Base-by-base conservation (phyloP, 768 basidiomycete genomes). In the Suillus luteus region DNA sequence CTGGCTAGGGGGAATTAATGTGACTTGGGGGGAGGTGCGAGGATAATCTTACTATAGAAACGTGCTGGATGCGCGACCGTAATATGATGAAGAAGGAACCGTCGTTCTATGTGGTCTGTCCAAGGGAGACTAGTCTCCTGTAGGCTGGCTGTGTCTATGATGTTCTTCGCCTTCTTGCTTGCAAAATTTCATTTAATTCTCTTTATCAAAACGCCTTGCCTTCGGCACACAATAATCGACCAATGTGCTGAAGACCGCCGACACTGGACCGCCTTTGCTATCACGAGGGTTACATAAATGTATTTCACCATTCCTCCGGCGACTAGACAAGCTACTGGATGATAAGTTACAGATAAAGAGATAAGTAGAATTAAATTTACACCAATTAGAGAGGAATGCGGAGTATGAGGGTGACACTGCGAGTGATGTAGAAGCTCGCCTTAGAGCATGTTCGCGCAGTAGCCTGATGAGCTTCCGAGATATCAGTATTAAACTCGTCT, bases 241-340 rank as follows among this genome's bases (percentile, higher is more conserved):
- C 2, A 5, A 17, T 51, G 49, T 15, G 27, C 49, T 27, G 27
- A 51, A 10, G 17, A 52, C 14, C 3, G 6, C 14, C 27, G 5
- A 54, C 52, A 17, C 19, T 11, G 27, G 52, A 54, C 17, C 51
- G 51, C 51, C 9, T 31, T 19, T 11, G 10, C 17, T 10, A 17
- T 31, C 51, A 54, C 19, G 52, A 54, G 31, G 51, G 27, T 35
- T 54, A 54, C 33, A 35, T 33, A 35, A 54, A 54, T 19, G 17
- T 33, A 19, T 54, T 37, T 54, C 33, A 19, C 33, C 35, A 35
- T 54, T 33, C 52, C 52, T 54, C 52, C 33, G 52, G 33, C 3
- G 6, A 54, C 19, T 54, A 35, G 27, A 54, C 19, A 12, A 54
- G 19, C 19, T 54, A 54, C 52, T 54, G 51, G 51, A 54, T 54